A percentile compares a stretch with the other conserved stretches of the same genome.
Evolutionary conservation across 257 asterid species (phyloP).

Genomic region (Nicotiana sylvestris): DNA sequence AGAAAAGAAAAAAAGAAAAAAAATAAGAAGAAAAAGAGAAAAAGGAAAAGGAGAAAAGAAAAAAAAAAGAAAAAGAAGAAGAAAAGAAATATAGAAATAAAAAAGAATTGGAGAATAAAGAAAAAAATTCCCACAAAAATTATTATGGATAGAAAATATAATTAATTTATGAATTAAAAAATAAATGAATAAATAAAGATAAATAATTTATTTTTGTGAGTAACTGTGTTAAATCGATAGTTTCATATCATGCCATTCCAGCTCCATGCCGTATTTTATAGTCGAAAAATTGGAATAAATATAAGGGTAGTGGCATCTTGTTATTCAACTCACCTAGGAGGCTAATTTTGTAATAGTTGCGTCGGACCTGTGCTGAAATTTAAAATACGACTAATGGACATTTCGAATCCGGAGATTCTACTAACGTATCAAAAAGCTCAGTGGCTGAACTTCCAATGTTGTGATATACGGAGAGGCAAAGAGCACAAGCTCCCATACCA

Average conservation of each 20-base stretch:
- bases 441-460: neutral
- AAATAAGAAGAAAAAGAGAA: too few species aligned
- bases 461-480: neutral
- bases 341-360: neutral
- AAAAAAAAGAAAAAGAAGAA: too few species aligned
- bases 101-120: too few species aligned
- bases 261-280: neutral
- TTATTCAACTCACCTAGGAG: neutral
- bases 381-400: neutral
- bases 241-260: neutral
- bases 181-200: too few species aligned
- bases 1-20: too few species aligned
- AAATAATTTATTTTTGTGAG: too few species aligned
- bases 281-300: neutral
- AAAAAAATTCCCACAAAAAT: too few species aligned
- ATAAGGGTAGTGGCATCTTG: neutral
- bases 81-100: too few species aligned
- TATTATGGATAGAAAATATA: too few species aligned
- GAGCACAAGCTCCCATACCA: neutral
- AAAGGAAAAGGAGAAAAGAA: too few species aligned
- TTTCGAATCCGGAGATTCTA: conserved; percentile 3
- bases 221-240: too few species aligned
- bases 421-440: neutral
- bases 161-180: too few species aligned
- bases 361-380: neutral